Base-by-base conservation (phyloP, 176 grass and related monocot species). In the Zoysia pacifica region DNA sequence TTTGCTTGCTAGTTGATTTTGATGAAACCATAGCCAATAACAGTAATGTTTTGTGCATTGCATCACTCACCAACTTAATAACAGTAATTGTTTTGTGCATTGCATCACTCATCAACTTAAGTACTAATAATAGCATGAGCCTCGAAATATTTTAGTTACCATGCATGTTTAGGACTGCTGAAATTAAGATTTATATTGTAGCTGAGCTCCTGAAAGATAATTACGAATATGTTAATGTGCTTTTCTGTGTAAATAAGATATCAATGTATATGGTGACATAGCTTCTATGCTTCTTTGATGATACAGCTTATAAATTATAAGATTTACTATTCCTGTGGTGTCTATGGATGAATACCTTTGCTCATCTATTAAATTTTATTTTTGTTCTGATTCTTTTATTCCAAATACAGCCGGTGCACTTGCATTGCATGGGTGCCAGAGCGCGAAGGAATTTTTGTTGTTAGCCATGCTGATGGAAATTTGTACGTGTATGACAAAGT, bases 401-500 rank as follows among this genome's bases (percentile, higher is more conserved):
- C 35, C 3, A 43, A 81, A 42, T 71, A 81, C 88, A 99, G 96
- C 58, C 87, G 88, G 69, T 99, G 92, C 72, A 95, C 90, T 62
- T 86, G 86, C 89, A 52, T 99, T 81, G 88, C 88, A 64, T 99
- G 96, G 96, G 88, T 95, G 61, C 90, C 92, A 40, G 86, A 91
- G 81, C 76, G 82, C 54, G 87, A 89, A 41, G 92, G 92, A 41
- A 79, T 91, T 87, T 99, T 99, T 70, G 88, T 95, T 91, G 90
- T 95, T 83, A 91, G 90, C 74, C 89, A 99, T 67, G 90, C 92
- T 66, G 90, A 99, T 62, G 92, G 92, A 53, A 99, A 95, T 84
- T 72, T 99, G 58, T 99, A 91, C 69, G 84, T 95, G 40, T 99
- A 99, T 91, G 96, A 99, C 80, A 99, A 95, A 86, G 96, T 95